Evolutionary conservation across 2,329 filamentous ascomycete species (phyloP).

Genomic region (Aspergillus ustus): DNA sequence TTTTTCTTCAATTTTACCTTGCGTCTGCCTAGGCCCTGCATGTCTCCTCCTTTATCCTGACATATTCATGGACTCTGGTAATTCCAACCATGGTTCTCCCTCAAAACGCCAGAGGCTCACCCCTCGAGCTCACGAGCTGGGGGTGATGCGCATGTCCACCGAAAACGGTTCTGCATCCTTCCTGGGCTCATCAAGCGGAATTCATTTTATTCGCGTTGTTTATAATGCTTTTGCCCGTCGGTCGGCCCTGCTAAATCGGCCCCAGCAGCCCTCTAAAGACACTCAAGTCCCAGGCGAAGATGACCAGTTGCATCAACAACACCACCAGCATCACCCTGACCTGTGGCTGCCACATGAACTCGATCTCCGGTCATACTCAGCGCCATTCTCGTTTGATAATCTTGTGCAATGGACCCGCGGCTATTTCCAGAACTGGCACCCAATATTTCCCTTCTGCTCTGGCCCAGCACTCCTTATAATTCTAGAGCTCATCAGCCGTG

Average conservation of each 20-base stretch:
- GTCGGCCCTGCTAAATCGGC: constrained; percentile 34
- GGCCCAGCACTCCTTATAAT: constrained; percentile 56
- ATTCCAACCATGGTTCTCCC: constrained; percentile 21
- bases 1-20: background rate
- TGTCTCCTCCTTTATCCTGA: background rate
- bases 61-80: constrained; percentile 13
- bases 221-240: constrained; percentile 54
- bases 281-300: constrained; percentile 62
- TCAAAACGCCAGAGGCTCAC: constrained; percentile 36
- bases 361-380: constrained; percentile 37
- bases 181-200: constrained; percentile 62
- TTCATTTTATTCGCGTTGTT: constrained; percentile 63
- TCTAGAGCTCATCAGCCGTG: constrained; percentile 50
- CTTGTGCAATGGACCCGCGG: constrained; percentile 56
- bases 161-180: constrained; percentile 57
- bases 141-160: constrained; percentile 57
- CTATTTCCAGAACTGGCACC: constrained; percentile 65
- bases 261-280: constrained; percentile 40
- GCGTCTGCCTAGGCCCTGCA: background rate
- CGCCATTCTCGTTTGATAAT: constrained; percentile 53
- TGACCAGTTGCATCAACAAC: constrained; percentile 47
- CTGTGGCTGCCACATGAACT: constrained; percentile 40
- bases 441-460: constrained; percentile 61
- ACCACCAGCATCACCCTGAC: constrained; percentile 19
- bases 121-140: constrained; percentile 46